Evolutionary conservation across 2,329 filamentous ascomycete species (phyloP).

Genomic region (Talaromyces atroroseus): DNA sequence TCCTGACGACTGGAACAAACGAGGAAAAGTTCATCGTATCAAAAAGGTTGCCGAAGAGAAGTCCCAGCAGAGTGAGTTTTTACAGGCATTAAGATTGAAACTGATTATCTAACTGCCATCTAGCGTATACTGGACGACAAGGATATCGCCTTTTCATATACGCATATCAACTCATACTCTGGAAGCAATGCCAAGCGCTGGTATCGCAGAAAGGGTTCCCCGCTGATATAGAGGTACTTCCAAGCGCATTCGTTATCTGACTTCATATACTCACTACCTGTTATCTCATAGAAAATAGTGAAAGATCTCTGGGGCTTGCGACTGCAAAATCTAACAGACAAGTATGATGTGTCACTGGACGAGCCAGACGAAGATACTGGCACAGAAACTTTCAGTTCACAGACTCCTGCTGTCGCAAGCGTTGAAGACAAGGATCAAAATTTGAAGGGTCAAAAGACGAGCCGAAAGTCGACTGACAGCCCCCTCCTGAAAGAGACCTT

Average conservation of each 20-base stretch:
- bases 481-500: constrained; percentile 71
- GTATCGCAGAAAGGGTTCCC: constrained; percentile 62
- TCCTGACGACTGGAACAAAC: constrained; percentile 62
- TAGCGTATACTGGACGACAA: constrained; percentile 55
- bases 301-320: constrained; percentile 81
- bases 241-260: neutral
- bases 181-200: constrained; percentile 73
- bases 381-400: constrained; percentile 52
- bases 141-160: constrained; percentile 77
- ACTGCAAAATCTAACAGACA: constrained; percentile 52
- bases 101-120: constrained; percentile 19
- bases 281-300: constrained; percentile 50
- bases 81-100: neutral
- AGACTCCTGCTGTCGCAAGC: constrained; percentile 34
- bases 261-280: neutral
- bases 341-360: constrained; percentile 34
- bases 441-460: neutral
- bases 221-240: constrained; percentile 62
- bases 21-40: constrained; percentile 52
- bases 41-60: constrained; percentile 53
- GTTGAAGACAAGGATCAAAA: constrained; percentile 3
- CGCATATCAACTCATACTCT: constrained; percentile 74
- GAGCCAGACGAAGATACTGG: constrained; percentile 31
- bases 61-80: constrained; percentile 42
- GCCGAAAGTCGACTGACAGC: constrained; percentile 32